Percentiles rank a stretch among this genome's conserved stretches.
phyloP scores from a whole-genome alignment of 768 basidiomycete species.

The Naematelia aurantialba region DNA sequence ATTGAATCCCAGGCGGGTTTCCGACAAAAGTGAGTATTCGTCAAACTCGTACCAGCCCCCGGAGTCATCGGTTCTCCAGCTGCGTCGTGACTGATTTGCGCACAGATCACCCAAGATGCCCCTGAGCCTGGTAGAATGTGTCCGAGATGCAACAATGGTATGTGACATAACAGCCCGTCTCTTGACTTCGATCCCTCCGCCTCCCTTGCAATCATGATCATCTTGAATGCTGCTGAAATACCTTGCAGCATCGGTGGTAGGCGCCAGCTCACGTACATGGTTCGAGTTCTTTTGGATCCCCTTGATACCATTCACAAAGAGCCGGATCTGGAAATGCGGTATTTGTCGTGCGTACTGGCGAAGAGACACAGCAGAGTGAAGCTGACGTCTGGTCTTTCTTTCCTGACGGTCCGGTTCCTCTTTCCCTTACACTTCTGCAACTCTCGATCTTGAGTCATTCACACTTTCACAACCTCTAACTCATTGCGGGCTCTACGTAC shows the following conservation, averaged over 20 bases:
- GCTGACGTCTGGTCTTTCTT: no score
- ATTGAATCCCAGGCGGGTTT: constrained; percentile 25
- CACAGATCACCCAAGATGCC: constrained; percentile 35
- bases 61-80: not conserved
- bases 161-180: constrained; percentile 2
- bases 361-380: no score
- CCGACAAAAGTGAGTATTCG: constrained; percentile 35
- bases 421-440: not conserved
- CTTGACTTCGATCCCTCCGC: not conserved
- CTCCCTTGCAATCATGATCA: no score
- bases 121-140: constrained; percentile 30
- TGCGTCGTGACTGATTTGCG: not conserved
- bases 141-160: constrained; percentile 42
- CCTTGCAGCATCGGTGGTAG: constrained; percentile 28
- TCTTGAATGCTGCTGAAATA: no score
- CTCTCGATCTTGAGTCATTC: no score
- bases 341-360: constrained; percentile 38
- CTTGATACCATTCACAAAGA: constrained; percentile 37
- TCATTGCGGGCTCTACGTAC: no score
- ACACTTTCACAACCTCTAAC: no score
- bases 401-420: no score
- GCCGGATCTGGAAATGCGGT: constrained; percentile 37
- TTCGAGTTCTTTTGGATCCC: constrained; percentile 47
- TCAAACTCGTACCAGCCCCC: no score
- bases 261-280: constrained; percentile 28